Conservation (phyloP, 306 rosid species). For the Vigna mungo region DNA sequence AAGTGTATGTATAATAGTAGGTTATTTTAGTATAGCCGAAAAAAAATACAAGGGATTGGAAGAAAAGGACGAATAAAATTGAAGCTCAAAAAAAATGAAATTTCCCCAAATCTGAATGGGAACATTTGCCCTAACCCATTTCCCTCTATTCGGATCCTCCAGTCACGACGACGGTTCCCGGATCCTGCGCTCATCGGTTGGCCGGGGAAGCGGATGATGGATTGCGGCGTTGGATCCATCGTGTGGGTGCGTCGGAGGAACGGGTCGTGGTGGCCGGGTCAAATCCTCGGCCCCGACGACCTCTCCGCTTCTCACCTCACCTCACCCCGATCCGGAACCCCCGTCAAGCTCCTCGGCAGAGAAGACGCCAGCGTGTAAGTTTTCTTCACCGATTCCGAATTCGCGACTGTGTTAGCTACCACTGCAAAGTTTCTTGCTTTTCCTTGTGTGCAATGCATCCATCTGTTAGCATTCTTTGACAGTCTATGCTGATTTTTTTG, state of each 20-base stretch:
- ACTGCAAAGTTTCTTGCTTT: background rate
- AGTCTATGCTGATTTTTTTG: background rate
- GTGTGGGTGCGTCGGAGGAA: slow-evolving; percentile 60
- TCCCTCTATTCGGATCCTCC: slow-evolving; percentile 42
- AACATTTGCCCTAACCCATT: slow-evolving; percentile 49
- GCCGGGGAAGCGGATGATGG: slow-evolving; percentile 43
- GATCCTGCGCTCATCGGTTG: slow-evolving; percentile 42
- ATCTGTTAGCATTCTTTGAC: background rate
- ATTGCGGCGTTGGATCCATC: slow-evolving; percentile 55
- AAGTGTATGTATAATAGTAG: background rate
- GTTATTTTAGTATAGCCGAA: background rate
- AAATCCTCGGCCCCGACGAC: slow-evolving; percentile 51
- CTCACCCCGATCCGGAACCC: slow-evolving; percentile 60
- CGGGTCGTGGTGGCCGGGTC: slow-evolving; percentile 69
- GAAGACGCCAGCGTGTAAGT: slow-evolving; percentile 60
- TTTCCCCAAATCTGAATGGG: slow-evolving; percentile 54
- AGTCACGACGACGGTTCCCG: slow-evolving; percentile 45
- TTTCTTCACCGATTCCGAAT: background rate
- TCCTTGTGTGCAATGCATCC: background rate
- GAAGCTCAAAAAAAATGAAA: slow-evolving; percentile 39
- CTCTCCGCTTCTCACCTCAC: slow-evolving; percentile 57
- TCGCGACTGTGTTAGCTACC: background rate
- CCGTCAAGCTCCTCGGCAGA: slow-evolving; percentile 58
- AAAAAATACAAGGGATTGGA: background rate
- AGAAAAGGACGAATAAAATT: slow-evolving; percentile 35